Conservation (phyloP, 2,329 filamentous ascomycete species). For the Exophiala sp. region DNA sequence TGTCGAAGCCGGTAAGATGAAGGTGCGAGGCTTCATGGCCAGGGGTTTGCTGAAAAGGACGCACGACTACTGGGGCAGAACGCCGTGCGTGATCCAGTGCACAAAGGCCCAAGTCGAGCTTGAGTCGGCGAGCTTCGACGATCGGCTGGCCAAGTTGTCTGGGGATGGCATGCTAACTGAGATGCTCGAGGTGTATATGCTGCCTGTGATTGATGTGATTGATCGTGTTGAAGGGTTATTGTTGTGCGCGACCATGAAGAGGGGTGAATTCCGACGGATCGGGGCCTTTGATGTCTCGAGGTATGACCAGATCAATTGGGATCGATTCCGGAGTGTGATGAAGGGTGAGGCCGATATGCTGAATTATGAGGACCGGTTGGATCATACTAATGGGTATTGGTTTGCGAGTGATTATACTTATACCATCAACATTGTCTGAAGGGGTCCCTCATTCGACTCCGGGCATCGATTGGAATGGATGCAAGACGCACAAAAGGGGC, state of each 20-base stretch:
- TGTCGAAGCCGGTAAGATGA: conserved; percentile 19
- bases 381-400: conserved; percentile 29
- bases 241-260: conserved; percentile 28
- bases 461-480: too few relatives aligned
- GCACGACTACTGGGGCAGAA: conserved; percentile 28
- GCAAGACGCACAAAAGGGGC: too few relatives aligned
- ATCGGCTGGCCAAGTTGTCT: conserved; percentile 26
- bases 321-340: conserved; percentile 28
- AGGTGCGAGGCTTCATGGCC: conserved; percentile 29
- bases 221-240: conserved; percentile 28
- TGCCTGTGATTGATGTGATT: conserved; percentile 27
- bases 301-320: conserved; percentile 27
- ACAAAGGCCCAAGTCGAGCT: conserved; percentile 24
- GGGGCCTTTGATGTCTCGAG: conserved; percentile 26
- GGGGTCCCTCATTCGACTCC: neutral
- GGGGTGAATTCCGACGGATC: conserved; percentile 27
- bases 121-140: conserved; percentile 27
- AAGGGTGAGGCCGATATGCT: conserved; percentile 28
- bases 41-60: conserved; percentile 24
- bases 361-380: conserved; percentile 27
- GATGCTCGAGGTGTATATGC: conserved; percentile 27
- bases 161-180: conserved; percentile 25
- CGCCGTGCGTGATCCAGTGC: conserved; percentile 25
- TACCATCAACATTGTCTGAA: conserved; percentile 28
- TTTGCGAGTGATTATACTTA: conserved; percentile 30